phyloP scores from a whole-genome alignment of 345 rosid genomes.

The Clarkia xantiana region DNA sequence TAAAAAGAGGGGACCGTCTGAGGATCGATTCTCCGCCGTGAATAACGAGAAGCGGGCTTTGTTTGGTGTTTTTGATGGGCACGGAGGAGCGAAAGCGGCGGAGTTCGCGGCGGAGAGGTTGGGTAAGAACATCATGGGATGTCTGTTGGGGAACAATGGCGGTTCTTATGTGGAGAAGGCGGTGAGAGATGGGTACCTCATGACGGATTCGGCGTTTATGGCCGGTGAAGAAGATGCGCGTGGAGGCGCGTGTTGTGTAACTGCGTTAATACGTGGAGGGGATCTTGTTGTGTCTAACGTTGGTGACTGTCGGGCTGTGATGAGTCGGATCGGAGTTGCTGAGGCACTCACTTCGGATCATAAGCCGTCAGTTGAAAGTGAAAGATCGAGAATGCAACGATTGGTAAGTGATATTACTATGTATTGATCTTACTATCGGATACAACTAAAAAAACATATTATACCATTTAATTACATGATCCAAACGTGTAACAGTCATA shows the following conservation, averaged over 20 bases:
- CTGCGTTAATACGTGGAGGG: constrained; percentile 48
- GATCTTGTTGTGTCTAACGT: constrained; percentile 52
- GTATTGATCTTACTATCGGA: too few species aligned
- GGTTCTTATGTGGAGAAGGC: constrained; percentile 30
- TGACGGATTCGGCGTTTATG: constrained; percentile 50
- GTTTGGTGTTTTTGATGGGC: constrained; percentile 84
- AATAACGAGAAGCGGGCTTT: constrained; percentile 39
- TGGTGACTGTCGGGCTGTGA: constrained; percentile 79
- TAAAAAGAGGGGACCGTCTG: constrained; percentile 21
- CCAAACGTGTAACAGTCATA: too few species aligned
- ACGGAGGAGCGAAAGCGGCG: constrained; percentile 73
- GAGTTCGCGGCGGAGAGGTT: constrained; percentile 59
- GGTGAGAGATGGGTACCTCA: constrained; percentile 37
- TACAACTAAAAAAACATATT: too few species aligned
- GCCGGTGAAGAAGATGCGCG: constrained; percentile 22
- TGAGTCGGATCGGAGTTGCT: constrained; percentile 54
- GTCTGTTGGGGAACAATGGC: constrained; percentile 13
- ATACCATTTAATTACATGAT: too few species aligned
- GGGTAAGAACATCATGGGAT: constrained; percentile 31
- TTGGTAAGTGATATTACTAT: constrained; percentile 25
- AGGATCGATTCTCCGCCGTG: constrained; percentile 32
- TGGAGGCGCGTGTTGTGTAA: constrained; percentile 79
- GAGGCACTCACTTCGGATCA: constrained; percentile 80
- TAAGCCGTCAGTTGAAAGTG: constrained; percentile 45
- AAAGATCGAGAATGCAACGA: constrained; percentile 45